Evolutionary conservation across 768 basidiomycete species (phyloP).

Genomic region (Leccinum uliginosum): DNA sequence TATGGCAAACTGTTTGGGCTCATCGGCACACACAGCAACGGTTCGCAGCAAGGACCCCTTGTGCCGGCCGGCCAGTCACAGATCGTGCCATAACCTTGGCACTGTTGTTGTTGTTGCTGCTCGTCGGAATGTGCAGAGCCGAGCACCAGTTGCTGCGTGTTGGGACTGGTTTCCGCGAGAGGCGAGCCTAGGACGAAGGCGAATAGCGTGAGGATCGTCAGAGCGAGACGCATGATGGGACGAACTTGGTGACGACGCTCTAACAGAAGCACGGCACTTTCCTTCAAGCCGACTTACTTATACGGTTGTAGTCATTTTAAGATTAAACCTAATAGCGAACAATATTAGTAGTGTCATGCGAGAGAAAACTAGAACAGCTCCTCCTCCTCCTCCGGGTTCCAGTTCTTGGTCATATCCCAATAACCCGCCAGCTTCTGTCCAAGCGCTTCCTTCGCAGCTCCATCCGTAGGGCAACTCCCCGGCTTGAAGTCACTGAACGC

Average conservation of each 20-base stretch:
- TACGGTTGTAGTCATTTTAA: not conserved
- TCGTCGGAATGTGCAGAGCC: not conserved
- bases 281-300: not conserved
- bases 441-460: constrained; percentile 78
- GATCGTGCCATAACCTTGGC: not conserved
- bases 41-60: constrained; percentile 11
- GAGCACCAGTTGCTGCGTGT: constrained; percentile 4
- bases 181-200: constrained; percentile 2
- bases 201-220: not conserved
- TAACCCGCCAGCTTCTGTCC: constrained; percentile 83
- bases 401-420: constrained; percentile 95
- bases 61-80: constrained; percentile 2
- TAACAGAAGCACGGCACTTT: not conserved
- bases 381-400: constrained; percentile 79
- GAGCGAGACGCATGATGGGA: constrained; percentile 8
- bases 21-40: constrained; percentile 8
- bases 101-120: not conserved
- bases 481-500: constrained; percentile 78
- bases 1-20: constrained; percentile 5
- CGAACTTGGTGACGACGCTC: not conserved
- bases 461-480: constrained; percentile 79
- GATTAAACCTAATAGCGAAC: not conserved
- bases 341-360: not conserved
- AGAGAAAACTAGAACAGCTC: constrained; percentile 47
- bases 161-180: not conserved